Percentiles rank a stretch among this genome's conserved stretches.
These are phyloP conservation scores for Cyberlindnera galapagoensis DNA, from an alignment of 805 yeast species.

Conservation along the genomic window DNA sequence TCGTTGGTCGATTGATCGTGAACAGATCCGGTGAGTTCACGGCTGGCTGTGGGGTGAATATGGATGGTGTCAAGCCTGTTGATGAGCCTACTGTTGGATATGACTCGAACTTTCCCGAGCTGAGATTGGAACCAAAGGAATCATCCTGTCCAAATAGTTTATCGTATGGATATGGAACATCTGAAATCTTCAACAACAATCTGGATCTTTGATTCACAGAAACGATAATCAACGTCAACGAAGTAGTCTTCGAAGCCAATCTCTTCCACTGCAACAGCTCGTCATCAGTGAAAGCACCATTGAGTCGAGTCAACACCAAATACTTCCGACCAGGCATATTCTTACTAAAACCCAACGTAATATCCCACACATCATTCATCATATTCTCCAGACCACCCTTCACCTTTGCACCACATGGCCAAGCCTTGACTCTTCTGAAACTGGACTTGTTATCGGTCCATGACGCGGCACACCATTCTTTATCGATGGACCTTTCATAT, in stretches of 20 bases:
- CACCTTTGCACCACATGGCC: conserved; percentile 41
- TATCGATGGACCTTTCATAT: conserved; percentile 75
- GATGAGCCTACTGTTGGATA: conserved; percentile 23
- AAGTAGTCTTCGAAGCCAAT: conserved; percentile 48
- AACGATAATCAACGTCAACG: conserved; percentile 59
- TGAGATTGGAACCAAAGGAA: conserved; percentile 6
- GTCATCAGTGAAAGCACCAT: conserved; percentile 74
- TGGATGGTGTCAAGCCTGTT: conserved; percentile 23
- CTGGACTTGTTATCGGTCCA: conserved; percentile 86
- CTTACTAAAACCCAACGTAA: conserved; percentile 40
- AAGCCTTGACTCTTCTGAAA: conserved; percentile 53
- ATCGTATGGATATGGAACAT: conserved; percentile 28
- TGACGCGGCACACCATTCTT: conserved; percentile 78
- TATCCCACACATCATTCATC: conserved; percentile 61
- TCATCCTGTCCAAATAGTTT: conserved; percentile 26
- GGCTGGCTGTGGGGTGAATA: conserved; percentile 23
- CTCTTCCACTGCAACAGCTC: conserved; percentile 77
- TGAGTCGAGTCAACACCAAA: conserved; percentile 61
- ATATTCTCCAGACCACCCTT: conserved; percentile 43
- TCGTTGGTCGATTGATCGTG: conserved; percentile 9
- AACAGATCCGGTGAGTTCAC: conserved; percentile 24
- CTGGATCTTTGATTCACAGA: conserved; percentile 60
- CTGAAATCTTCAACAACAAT: conserved; percentile 27
- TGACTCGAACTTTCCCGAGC: conserved; percentile 12
- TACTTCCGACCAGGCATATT: conserved; percentile 38